Conservation (phyloP, 495 filamentous ascomycete genomes). For the Oidiodendron maius region DNA sequence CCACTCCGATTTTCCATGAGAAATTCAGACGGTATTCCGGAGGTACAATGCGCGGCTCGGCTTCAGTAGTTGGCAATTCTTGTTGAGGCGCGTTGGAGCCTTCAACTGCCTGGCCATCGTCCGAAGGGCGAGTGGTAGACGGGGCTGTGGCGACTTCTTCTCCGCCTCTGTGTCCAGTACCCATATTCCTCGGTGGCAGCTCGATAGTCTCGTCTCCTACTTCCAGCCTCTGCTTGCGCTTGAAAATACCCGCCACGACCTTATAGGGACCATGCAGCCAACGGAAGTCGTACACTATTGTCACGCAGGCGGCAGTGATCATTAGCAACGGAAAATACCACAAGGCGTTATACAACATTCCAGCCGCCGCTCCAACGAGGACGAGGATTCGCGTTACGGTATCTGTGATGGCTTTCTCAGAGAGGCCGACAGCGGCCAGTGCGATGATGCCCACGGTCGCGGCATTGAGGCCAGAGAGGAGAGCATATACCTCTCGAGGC, state of each 20-base stretch:
- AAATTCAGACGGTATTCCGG: conserved; percentile 27
- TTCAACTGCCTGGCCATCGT: too few species aligned
- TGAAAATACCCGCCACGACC: background rate
- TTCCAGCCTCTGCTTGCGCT: conserved; percentile 5
- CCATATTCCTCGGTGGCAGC: background rate
- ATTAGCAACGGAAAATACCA: conserved; percentile 83
- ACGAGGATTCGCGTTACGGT: conserved; percentile 62
- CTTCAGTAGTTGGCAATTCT: too few species aligned
- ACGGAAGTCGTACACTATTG: conserved; percentile 56
- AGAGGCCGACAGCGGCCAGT: conserved; percentile 68
- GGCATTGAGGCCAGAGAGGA: conserved; percentile 74
- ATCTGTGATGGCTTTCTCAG: conserved; percentile 71
- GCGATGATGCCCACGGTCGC: conserved; percentile 77
- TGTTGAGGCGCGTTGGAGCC: conserved; percentile 4
- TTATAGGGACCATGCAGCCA: conserved; percentile 30
- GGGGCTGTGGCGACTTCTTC: background rate
- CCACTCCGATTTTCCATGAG: conserved; percentile 29
- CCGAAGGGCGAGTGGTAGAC: background rate
- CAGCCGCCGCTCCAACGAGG: conserved; percentile 61
- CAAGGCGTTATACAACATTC: conserved; percentile 68
- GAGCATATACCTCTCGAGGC: conserved; percentile 62
- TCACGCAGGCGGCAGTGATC: conserved; percentile 43
- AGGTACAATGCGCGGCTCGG: conserved; percentile 37
- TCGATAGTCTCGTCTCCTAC: conserved; percentile 6
- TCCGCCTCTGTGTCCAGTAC: background rate